Conservation (phyloP, 257 asterid genomes). For the Scutellaria barbata region DNA sequence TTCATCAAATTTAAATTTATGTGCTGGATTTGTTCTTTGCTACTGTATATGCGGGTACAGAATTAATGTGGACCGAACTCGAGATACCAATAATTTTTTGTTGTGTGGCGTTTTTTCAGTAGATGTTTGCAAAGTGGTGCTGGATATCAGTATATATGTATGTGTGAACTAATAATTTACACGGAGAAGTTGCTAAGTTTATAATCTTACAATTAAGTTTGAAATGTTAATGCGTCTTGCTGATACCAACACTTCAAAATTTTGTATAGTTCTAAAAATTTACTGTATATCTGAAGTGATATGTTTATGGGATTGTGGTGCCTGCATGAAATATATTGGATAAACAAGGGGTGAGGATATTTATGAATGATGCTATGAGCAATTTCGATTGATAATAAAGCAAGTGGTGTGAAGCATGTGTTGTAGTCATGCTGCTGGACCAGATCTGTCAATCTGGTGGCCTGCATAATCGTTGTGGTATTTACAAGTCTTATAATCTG, state of each 20-base stretch:
- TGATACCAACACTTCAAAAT: neutral
- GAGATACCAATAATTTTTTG: no score
- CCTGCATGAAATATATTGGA: neutral
- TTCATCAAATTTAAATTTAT: conserved; percentile 20
- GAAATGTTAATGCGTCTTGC: neutral
- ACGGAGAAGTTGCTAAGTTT: no score
- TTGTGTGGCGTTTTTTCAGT: no score
- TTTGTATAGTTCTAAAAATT: neutral
- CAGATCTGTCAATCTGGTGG: neutral
- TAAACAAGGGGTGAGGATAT: neutral
- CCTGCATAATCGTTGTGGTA: neutral
- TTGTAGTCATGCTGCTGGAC: neutral
- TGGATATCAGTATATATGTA: no score
- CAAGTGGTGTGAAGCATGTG: conserved; percentile 5
- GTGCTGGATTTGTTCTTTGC: conserved; percentile 7
- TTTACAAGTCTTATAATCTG: neutral
- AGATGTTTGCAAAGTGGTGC: no score
- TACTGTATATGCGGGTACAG: conserved; percentile 5
- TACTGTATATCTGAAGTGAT: neutral
- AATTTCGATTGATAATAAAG: neutral
- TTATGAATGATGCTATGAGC: neutral
- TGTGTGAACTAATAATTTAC: neutral
- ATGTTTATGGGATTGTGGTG: neutral
- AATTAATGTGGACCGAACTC: no score
- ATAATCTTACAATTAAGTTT: neutral